These are phyloP conservation scores for Triticum timopheevii DNA, from an alignment of 176 grass and related monocot species.

Conservation along the genomic window DNA sequence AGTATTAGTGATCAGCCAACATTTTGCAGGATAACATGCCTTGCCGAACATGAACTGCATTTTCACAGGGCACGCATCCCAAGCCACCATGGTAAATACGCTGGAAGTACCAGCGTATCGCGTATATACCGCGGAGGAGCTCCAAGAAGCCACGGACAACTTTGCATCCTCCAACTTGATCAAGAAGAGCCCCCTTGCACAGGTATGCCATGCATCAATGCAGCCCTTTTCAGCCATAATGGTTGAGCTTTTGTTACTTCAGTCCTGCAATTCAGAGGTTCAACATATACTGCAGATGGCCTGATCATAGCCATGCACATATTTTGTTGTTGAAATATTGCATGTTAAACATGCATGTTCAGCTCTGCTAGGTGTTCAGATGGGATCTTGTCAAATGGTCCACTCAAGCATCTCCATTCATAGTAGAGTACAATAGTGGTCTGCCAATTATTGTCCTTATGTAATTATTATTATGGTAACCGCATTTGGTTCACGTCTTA, in stretches of 20 bases:
- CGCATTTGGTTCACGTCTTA: background rate
- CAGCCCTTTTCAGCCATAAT: background rate
- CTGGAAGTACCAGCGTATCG: constrained; percentile 55
- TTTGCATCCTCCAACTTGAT: constrained; percentile 69
- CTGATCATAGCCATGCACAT: background rate
- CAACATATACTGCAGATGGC: background rate
- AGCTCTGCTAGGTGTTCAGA: background rate
- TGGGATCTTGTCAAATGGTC: constrained; percentile 22
- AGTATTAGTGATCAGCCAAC: background rate
- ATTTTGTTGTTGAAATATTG: background rate
- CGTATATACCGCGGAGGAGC: constrained; percentile 60
- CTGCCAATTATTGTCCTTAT: constrained; percentile 32
- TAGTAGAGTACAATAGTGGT: constrained; percentile 18
- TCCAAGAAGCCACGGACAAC: constrained; percentile 73
- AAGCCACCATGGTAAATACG: constrained; percentile 53
- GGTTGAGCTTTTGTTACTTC: background rate
- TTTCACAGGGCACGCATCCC: constrained; percentile 65
- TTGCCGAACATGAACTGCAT: background rate
- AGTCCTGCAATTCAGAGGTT: background rate
- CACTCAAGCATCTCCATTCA: constrained; percentile 20
- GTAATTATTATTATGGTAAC: constrained; percentile 30
- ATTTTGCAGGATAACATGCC: background rate
- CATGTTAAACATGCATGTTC: background rate
- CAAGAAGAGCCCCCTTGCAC: constrained; percentile 41
- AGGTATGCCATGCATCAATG: constrained; percentile 47